These are phyloP conservation scores for Physcomitrium patens DNA, from an alignment of 225 moss, liverwort and hornwort species.

Conservation along the genomic window DNA sequence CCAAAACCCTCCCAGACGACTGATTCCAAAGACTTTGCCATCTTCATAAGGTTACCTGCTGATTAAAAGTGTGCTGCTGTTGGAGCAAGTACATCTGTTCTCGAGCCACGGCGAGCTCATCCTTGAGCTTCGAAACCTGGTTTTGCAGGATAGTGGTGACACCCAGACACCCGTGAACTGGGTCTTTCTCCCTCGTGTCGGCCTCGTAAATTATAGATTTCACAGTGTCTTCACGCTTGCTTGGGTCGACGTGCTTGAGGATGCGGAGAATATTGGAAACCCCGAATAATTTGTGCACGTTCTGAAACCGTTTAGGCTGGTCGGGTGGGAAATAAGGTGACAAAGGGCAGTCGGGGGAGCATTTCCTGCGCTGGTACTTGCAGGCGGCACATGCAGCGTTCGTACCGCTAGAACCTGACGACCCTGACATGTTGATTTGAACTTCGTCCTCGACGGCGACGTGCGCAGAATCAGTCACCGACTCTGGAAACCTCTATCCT, in stretches of 20 bases:
- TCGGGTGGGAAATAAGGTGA: constrained; percentile 78
- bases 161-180: constrained; percentile 67
- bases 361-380: constrained; percentile 71
- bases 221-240: constrained; percentile 65
- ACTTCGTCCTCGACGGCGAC: no score
- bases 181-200: constrained; percentile 70
- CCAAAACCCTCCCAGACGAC: no score
- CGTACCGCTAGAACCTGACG: constrained; percentile 23
- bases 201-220: constrained; percentile 71
- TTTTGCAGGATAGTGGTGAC: constrained; percentile 64
- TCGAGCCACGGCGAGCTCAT: constrained; percentile 55
- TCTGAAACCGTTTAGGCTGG: constrained; percentile 71
- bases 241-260: constrained; percentile 64
- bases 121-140: constrained; percentile 59
- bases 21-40: no score
- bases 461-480: neutral
- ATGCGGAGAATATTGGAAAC: constrained; percentile 75
- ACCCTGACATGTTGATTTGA: constrained; percentile 47
- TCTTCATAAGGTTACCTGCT: constrained; percentile 38
- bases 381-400: constrained; percentile 76
- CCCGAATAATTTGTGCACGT: constrained; percentile 73
- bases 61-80: constrained; percentile 55
- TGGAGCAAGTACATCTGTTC: constrained; percentile 55
- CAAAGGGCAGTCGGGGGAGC: constrained; percentile 67
- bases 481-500: neutral